Conservation (phyloP, 768 basidiomycete species). For the Suillus cothurnatus region DNA sequence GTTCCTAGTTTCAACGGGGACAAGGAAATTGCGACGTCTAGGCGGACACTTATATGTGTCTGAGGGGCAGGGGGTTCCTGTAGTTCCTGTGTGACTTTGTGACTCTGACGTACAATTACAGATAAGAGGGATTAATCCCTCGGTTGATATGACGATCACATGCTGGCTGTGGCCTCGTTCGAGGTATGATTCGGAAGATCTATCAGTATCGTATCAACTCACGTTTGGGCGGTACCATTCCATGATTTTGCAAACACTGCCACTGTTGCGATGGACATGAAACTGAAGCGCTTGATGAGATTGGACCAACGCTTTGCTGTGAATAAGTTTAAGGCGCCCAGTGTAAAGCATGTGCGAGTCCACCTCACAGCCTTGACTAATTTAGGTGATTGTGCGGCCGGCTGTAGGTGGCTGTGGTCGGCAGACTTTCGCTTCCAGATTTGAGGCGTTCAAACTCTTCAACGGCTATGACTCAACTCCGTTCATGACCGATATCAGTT, state of each 20-base stretch:
- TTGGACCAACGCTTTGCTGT: neutral
- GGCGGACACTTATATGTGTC: neutral
- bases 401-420: neutral
- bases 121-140: conserved; percentile 15
- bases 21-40: neutral
- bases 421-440: neutral
- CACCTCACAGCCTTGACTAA: neutral
- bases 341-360: neutral
- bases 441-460: neutral
- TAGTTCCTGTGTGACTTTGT: conserved; percentile 5
- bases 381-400: neutral
- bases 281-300: neutral
- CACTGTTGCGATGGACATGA: neutral
- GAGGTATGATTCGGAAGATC: neutral
- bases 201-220: too few relatives aligned
- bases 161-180: conserved; percentile 1
- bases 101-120: conserved; percentile 15
- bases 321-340: neutral
- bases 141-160: conserved; percentile 21
- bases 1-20: conserved; percentile 1
- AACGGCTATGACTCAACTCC: neutral
- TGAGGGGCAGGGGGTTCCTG: neutral
- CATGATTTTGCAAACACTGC: neutral
- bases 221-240: neutral
- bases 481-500: neutral